phyloP scores from a whole-genome alignment of 352 stramenopile genomes.

The Globisporangium cylindrosporum region DNA sequence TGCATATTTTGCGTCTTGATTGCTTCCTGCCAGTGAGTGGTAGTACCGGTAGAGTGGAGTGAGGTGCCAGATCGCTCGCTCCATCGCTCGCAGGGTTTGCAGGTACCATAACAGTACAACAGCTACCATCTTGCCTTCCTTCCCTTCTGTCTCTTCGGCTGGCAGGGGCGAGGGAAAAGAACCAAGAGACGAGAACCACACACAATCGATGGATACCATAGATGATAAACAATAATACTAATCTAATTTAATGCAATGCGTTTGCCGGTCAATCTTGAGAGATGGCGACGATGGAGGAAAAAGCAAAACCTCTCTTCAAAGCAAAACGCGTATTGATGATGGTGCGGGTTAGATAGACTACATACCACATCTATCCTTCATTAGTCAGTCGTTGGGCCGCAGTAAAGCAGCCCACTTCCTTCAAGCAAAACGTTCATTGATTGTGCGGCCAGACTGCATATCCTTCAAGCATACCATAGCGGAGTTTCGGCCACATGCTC shows the following conservation, averaged over 20 bases:
- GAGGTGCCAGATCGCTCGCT: not conserved
- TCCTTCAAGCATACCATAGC: constrained; percentile 73
- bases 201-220: constrained; percentile 14
- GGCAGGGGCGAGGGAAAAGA: not conserved
- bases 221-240: constrained; percentile 18
- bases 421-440: constrained; percentile 10
- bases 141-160: not conserved
- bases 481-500: constrained; percentile 82
- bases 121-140: not conserved
- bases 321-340: not conserved
- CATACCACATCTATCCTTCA: not conserved
- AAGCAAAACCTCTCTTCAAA: not conserved
- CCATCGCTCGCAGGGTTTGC: not conserved
- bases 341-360: not conserved
- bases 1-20: constrained; percentile 5
- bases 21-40: not conserved
- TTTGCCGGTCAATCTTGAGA: not conserved
- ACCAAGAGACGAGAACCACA: not conserved
- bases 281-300: not conserved
- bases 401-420: no score
- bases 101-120: constrained; percentile 6
- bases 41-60: not conserved
- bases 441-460: constrained; percentile 25
- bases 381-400: not conserved
- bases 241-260: constrained; percentile 15